Base-by-base conservation (phyloP, 371 early-diverging fungal species). In the Actinomortierella ambigua region DNA sequence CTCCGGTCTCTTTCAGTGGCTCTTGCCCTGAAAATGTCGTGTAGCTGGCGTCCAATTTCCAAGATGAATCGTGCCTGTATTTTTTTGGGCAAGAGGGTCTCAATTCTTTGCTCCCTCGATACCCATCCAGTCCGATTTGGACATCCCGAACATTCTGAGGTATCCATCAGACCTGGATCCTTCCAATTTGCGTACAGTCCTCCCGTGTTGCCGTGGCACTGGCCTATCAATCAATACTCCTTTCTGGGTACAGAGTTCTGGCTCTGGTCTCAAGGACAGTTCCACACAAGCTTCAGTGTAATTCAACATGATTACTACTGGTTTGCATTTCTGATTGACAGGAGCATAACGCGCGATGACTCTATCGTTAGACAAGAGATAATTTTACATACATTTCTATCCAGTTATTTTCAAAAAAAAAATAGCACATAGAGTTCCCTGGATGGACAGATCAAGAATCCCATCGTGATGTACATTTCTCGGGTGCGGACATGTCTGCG, bases 181-280 rank as follows among this genome's bases (percentile, higher is more conserved):
- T 49, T 23, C 18, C 24, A 49, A n/a, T n/a, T n/a, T n/a, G n/a
- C n/a, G 49, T 26, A 49, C 49, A 18, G 5, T 24, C 24, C 24
- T 49, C 49, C 49, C 49, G 44, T 44, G 44, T 23, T 49, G 49
- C 49, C 22, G 49, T 3, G n/a, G n/a, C n/a, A n/a, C n/a, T n/a
- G n/a, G n/a, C n/a, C n/a, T n/a, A n/a, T n/a, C n/a, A n/a, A n/a
- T n/a, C n/a, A n/a, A n/a, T 40, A 66, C 61, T 23, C 67, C 61
- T 53, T 57, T 57, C 57, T 61, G 61, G 67, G 44, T 60, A 14
- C 67, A 67, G 50, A 58, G 61, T 27, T 67, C 61, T 14, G 67
- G 57, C 22, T 67, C 61, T 57, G 61, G 55, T 44, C 65, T 59
- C 18, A 59, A 65, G 59, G 65, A 65, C 43, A 65, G 55, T 41